A percentile compares a stretch with the other conserved stretches of the same genome.
Conservation (phyloP, 495 filamentous ascomycete species). For the Aspergillus saccharolyticus region DNA sequence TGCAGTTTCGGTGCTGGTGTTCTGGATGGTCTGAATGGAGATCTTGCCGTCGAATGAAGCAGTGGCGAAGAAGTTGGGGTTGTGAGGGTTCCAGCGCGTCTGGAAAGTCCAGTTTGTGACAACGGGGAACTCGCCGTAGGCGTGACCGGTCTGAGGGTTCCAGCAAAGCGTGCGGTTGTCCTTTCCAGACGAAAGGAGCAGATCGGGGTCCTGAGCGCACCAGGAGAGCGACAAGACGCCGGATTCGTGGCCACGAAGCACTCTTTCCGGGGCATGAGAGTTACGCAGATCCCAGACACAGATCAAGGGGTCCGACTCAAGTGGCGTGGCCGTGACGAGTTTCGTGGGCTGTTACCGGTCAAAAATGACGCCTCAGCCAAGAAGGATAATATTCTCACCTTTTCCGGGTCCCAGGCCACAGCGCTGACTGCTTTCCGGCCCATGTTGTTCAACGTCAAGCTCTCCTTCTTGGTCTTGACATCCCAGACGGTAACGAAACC, state of each 20-base stretch:
- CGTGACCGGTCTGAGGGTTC: constrained; percentile 87
- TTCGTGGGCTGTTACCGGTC: constrained; percentile 61
- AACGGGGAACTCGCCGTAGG: constrained; percentile 88
- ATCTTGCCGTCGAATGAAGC: constrained; percentile 97
- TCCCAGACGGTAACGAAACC: constrained; percentile 99
- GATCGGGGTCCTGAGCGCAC: constrained; percentile 86
- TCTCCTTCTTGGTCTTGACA: constrained; percentile 93
- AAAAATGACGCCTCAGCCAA: constrained; percentile 1
- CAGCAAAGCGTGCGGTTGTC: constrained; percentile 94
- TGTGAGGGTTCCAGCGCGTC: constrained; percentile 88
- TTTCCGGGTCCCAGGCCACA: constrained; percentile 94
- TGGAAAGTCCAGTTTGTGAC: constrained; percentile 99
- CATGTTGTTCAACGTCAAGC: constrained; percentile 86
- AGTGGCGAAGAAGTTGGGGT: constrained; percentile 85
- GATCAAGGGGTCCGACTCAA: constrained; percentile 84
- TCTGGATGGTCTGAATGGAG: constrained; percentile 85
- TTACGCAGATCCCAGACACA: constrained; percentile 93
- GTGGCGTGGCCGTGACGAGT: constrained; percentile 85
- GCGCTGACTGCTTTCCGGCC: constrained; percentile 91
- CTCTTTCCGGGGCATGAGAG: constrained; percentile 90
- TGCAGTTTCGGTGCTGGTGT: constrained; percentile 57
- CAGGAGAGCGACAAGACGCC: constrained; percentile 93
- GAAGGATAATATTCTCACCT: constrained; percentile 31
- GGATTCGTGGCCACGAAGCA: constrained; percentile 80
- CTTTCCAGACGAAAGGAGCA: constrained; percentile 92